Evolutionary conservation across 1,139 yeast genomes (phyloP), one percentile per base, ranked within the genome.

Genomic region (Yamadazyma mexicana): DNA sequence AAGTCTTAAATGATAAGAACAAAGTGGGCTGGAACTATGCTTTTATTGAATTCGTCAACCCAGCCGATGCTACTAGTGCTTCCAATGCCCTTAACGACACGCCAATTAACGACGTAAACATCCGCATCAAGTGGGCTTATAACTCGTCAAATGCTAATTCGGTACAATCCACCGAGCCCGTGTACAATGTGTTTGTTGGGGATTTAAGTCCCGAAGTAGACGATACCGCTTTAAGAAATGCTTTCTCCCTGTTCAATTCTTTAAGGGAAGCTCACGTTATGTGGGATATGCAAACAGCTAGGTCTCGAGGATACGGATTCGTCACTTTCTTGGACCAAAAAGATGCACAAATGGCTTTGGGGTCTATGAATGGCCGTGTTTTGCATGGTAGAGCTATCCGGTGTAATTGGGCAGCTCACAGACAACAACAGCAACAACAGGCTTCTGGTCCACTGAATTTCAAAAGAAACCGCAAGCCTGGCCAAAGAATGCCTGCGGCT

Each of bases 251-350:
- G 40, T 86, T 79, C 58, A 69, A 69, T 16, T 76, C 89, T 4
- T 67, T 86, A 53, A 69, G 80, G 38, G 95, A 87, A 58, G 96
- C 96, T 14, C 91, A 88, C 52, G 96, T 89, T 29, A 89, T 89
- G 96, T 88, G 96, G 96, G 96, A 89, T 61, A 87, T 87, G 95
- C 91, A 85, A 58, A 86, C 95, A 17, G 91, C 95, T 27, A 71
- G 95, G 58, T 86, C 95, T 4, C 74, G 96, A 62, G 95, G 96
- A 16, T 89, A 88, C 56, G 96, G 96, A 1, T 89, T 89, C 63
- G 95, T 87, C n/a, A 83, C 95, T 1, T 89, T 88, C 55, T 61
- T 70, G 17, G 75, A 73, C 24, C 79, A 75, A 42, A 61, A 66
- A 10, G 94, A 87, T 48, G 96, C 96, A 1, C 87, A 83, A 50